Conservation (phyloP, 768 basidiomycete species). For the Boletus rubescentipes region DNA sequence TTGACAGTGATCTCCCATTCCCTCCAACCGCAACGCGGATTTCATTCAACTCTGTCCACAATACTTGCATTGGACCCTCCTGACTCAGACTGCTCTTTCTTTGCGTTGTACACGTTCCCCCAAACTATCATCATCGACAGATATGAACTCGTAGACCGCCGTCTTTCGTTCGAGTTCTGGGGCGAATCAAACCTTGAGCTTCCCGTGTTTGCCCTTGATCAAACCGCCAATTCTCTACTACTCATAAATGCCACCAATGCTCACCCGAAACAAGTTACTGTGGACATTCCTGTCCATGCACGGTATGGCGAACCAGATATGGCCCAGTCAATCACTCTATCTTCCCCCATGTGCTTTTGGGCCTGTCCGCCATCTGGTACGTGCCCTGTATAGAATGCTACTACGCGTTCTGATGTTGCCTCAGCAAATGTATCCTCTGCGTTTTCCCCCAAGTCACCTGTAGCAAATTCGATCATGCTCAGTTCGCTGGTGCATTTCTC, state of each 20-base stretch:
- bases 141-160: conserved; percentile 40
- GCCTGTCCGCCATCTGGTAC: conserved; percentile 30
- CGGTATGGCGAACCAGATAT: conserved; percentile 38
- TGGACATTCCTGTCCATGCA: conserved; percentile 44
- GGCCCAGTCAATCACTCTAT: conserved; percentile 22
- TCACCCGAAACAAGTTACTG: conserved; percentile 5
- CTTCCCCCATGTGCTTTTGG: conserved; percentile 33
- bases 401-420: conserved; percentile 3
- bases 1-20: conserved; percentile 15
- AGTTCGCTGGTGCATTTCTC: conserved; percentile 17
- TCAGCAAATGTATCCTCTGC: conserved; percentile 2
- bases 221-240: conserved; percentile 26
- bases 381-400: neutral
- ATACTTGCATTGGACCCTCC: conserved; percentile 12
- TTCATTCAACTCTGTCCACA: conserved; percentile 33
- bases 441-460: conserved; percentile 18
- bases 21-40: conserved; percentile 26
- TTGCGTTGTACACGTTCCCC: conserved; percentile 37
- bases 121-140: conserved; percentile 43
- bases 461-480: conserved; percentile 26
- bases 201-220: conserved; percentile 38
- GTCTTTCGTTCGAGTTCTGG: conserved; percentile 34
- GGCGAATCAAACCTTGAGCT: conserved; percentile 43
- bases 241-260: conserved; percentile 29
- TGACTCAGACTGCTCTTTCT: conserved; percentile 25